A percentile compares a stretch with the other conserved stretches of the same genome.
phyloP scores from a whole-genome alignment of 805 yeast genomes.

The Metschnikowia noctiluminum region DNA sequence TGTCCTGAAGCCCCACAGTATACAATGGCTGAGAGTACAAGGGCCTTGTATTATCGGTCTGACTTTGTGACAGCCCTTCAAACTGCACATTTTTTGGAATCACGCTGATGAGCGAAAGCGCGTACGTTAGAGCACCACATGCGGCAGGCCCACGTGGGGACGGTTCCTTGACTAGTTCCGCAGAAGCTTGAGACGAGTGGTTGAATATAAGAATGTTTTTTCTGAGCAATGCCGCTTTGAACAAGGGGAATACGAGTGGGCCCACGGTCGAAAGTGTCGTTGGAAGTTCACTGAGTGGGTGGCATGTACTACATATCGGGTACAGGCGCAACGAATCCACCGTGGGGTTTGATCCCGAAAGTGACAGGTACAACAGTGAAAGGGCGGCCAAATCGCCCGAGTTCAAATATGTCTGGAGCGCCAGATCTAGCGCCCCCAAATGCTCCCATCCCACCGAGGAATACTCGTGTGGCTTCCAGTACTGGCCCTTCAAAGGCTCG shows the following conservation, averaged over 20 bases:
- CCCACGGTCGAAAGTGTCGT: slow-evolving; percentile 52
- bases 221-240: slow-evolving; percentile 60
- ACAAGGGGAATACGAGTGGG: slow-evolving; percentile 60
- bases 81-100: slow-evolving; percentile 55
- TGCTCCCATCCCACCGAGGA: slow-evolving; percentile 44
- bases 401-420: slow-evolving; percentile 24
- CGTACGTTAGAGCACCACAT: slow-evolving; percentile 49
- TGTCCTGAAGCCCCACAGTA: slow-evolving; percentile 60
- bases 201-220: slow-evolving; percentile 44
- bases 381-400: slow-evolving; percentile 19
- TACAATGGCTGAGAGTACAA: slow-evolving; percentile 49
- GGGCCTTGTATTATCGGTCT: slow-evolving; percentile 1
- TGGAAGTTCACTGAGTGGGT: slow-evolving; percentile 42
- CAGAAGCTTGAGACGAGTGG: slow-evolving; percentile 12
- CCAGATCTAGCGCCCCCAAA: slow-evolving; percentile 28
- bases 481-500: slow-evolving; percentile 33
- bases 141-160: slow-evolving; percentile 12
- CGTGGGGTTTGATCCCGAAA: slow-evolving; percentile 10
- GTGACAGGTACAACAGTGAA: slow-evolving; percentile 15
- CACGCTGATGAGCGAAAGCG: slow-evolving; percentile 57
- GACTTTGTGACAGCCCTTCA: slow-evolving; percentile 8
- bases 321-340: slow-evolving; percentile 15
- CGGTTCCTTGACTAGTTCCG: slow-evolving; percentile 10
- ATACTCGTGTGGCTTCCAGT: slow-evolving; percentile 42
- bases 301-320: slow-evolving; percentile 24